These are phyloP conservation scores for Colletotrichum cereale DNA, from an alignment of 2,329 filamentous ascomycete genomes.

Conservation along the genomic window DNA sequence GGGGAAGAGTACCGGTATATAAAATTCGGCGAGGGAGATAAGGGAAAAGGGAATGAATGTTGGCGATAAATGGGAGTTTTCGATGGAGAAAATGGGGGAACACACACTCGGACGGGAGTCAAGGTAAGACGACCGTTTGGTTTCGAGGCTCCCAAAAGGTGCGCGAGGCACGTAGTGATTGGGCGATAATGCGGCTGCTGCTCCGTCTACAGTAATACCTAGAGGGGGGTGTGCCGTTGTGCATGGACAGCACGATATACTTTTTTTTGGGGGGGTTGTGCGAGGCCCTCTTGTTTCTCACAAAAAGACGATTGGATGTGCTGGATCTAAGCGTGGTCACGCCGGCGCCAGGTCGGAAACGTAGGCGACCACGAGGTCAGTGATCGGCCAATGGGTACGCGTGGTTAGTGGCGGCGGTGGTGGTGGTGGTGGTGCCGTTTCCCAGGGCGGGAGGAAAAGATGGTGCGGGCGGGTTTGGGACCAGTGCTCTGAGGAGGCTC, in stretches of 20 bases:
- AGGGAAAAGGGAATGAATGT: slow-evolving; percentile 15
- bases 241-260: slow-evolving; percentile 1
- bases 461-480: neutral
- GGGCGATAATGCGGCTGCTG: neutral
- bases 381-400: slow-evolving; percentile 33
- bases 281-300: neutral
- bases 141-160: slow-evolving; percentile 7
- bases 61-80: slow-evolving; percentile 12
- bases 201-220: neutral
- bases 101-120: slow-evolving; percentile 8
- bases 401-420: slow-evolving; percentile 17
- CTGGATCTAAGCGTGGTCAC: slow-evolving; percentile 32
- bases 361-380: slow-evolving; percentile 38
- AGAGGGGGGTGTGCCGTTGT: neutral
- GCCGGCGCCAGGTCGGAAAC: slow-evolving; percentile 25
- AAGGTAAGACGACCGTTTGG: slow-evolving; percentile 7
- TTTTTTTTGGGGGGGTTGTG: neutral
- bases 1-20: neutral
- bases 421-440: neutral
- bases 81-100: slow-evolving; percentile 20
- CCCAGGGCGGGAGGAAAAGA: neutral
- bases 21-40: slow-evolving; percentile 1
- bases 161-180: neutral
- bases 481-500: neutral
- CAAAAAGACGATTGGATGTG: neutral